Base-by-base conservation (phyloP, 2,329 filamentous ascomycete genomes). In the Colletotrichum sublineola region DNA sequence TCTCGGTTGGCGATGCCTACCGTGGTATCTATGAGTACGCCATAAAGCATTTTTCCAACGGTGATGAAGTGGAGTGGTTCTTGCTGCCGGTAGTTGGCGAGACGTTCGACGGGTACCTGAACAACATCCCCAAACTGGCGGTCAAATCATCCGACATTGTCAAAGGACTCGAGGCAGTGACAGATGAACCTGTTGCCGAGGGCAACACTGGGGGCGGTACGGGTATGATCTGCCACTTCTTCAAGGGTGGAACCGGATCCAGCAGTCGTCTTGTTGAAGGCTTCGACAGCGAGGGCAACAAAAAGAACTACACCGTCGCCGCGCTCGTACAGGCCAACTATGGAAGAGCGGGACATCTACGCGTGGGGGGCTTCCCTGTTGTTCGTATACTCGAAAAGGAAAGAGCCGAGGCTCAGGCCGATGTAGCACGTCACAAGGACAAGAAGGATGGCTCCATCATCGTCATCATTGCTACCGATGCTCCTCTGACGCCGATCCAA, bases 261-360 rank as follows among this genome's bases (percentile, higher is more conserved):
- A 87, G 87, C 75, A 90, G 86, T 60, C 85, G 91, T 33, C 74
- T 89, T 9, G 85, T 92, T n/a, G 79, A 81, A 2, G 86, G 87
- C 0, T 75, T 83, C 33, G 82, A 83, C 56, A 67, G 60, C 15
- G 73, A 76, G 5, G 79, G 77, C 1, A 77, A 76, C 3, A 76
- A 75, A n/a, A 79, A 76, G n/a, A 76, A 78, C 40, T 92, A 89
- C 76, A 91, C 87, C 0, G 83, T 93, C 29, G 91, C 84, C 0
- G 90, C 87, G 1, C 82, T 93, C 9, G 88, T 91, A 3, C 90
- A 92, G 79, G 86, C 88, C 57, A 93, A 93, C 78, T 93, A 92
- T 77, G 91, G 91, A 12, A 81, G 83, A 42, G 83, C 84, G 71
- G 80, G 85, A 52, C 86, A 90, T 75, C 84, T 93, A 64, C 83